A percentile compares a stretch with the other conserved stretches of the same genome.
These are phyloP conservation scores for Suhomyces wounanorum DNA, from an alignment of 1,139 yeast genomes.

Conservation along the genomic window DNA sequence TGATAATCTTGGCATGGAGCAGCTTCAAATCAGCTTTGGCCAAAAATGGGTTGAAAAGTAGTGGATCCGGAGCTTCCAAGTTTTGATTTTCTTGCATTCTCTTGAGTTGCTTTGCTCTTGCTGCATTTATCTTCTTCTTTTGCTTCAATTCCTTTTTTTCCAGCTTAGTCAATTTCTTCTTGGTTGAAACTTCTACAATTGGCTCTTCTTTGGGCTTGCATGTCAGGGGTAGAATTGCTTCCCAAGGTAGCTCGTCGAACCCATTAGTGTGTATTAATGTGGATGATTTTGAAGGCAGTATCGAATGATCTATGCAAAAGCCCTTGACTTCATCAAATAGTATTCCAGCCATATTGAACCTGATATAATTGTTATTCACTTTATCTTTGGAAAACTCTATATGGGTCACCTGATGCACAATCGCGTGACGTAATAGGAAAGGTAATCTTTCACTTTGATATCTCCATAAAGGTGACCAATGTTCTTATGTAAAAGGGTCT, in stretches of 20 bases:
- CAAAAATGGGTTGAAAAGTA: conserved; percentile 23
- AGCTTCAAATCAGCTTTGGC: conserved; percentile 27
- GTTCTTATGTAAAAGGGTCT: not conserved
- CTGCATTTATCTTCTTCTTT: conserved; percentile 31
- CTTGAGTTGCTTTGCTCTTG: conserved; percentile 23
- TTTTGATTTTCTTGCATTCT: conserved; percentile 19
- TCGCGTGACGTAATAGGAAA: not conserved
- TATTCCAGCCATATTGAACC: conserved; percentile 6
- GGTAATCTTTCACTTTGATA: too few relatives aligned
- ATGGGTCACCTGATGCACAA: not conserved
- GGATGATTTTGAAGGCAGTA: not conserved
- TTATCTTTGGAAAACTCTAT: too few relatives aligned
- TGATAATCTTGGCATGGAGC: conserved; percentile 8
- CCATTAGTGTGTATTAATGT: conserved; percentile 27
- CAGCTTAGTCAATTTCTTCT: conserved; percentile 27
- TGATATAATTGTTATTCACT: too few relatives aligned
- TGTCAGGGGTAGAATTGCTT: conserved; percentile 14
- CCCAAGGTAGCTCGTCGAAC: conserved; percentile 35
- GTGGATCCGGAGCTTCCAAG: not conserved
- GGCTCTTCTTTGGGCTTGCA: too few relatives aligned
- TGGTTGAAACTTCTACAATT: conserved; percentile 4
- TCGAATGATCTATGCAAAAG: conserved; percentile 15
- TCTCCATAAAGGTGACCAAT: not conserved
- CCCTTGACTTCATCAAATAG: conserved; percentile 18
- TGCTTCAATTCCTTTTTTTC: conserved; percentile 35